These are phyloP conservation scores for Mycena rosella DNA, from an alignment of 768 basidiomycete species.

Conservation along the genomic window DNA sequence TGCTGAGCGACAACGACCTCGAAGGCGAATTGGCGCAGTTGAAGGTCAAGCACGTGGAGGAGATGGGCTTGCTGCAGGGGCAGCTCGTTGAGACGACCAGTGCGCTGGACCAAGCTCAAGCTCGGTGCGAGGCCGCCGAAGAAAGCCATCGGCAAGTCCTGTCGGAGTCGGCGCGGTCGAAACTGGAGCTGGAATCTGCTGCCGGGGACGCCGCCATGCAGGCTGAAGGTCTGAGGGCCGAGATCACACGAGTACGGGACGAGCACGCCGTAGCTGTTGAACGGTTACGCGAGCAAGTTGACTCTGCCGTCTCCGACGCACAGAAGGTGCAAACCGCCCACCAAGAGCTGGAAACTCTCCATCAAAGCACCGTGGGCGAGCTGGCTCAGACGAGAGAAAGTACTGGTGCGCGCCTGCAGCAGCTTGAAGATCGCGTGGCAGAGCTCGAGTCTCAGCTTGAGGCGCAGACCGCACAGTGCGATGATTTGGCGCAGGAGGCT, in stretches of 20 bases:
- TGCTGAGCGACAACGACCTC: conserved; percentile 39
- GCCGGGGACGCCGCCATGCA: conserved; percentile 37
- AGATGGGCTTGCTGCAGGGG: conserved; percentile 51
- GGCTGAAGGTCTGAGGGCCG: conserved; percentile 28
- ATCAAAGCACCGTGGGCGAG: conserved; percentile 38
- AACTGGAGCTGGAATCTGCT: conserved; percentile 46
- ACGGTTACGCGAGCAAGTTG: conserved; percentile 42
- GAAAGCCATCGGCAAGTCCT: conserved; percentile 50
- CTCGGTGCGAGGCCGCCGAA: conserved; percentile 48
- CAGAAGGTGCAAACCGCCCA: conserved; percentile 31
- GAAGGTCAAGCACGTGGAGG: conserved; percentile 51
- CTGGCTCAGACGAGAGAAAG: conserved; percentile 24
- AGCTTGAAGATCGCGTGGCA: conserved; percentile 50
- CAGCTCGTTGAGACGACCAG: conserved; percentile 51
- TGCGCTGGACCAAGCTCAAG: conserved; percentile 51
- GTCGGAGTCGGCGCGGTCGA: conserved; percentile 46
- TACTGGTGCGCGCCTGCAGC: conserved; percentile 13
- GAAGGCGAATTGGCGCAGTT: conserved; percentile 48
- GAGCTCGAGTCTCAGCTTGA: conserved; percentile 52
- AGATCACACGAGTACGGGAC: conserved; percentile 29
- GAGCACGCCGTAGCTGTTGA: conserved; percentile 38
- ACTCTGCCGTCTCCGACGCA: conserved; percentile 40
- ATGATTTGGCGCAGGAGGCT: conserved; percentile 53
- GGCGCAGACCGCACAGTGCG: conserved; percentile 52
- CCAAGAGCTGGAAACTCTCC: conserved; percentile 41